Conservation (phyloP, 306 rosid genomes). For the Pueraria montana region DNA sequence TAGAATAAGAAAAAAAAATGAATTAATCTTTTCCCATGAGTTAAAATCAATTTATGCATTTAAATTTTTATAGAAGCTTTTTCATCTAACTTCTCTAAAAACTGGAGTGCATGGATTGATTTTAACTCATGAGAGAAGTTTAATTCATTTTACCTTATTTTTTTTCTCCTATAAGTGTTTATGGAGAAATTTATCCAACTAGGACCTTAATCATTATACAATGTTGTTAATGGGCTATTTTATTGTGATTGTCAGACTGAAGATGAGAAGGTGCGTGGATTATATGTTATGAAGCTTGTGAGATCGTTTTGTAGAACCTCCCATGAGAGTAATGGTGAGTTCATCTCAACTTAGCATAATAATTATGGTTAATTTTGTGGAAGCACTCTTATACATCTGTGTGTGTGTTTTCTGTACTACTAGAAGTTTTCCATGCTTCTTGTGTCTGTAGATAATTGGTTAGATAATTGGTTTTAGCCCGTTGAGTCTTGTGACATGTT, state of each 20-base stretch:
- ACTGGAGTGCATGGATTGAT: not conserved
- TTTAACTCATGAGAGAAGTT: not conserved
- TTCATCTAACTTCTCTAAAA: not conserved
- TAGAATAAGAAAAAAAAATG: not conserved
- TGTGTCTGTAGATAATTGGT: constrained; percentile 6
- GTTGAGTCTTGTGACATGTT: constrained; percentile 2
- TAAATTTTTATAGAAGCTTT: not conserved
- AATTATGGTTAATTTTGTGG: not conserved
- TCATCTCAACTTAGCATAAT: constrained; percentile 39
- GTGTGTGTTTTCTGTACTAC: not conserved
- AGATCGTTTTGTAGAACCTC: constrained; percentile 88
- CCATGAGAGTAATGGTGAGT: constrained; percentile 70
- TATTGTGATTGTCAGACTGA: constrained; percentile 63
- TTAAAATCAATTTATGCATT: not conserved
- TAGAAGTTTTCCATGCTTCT: not conserved
- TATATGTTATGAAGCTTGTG: constrained; percentile 89
- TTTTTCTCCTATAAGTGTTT: not conserved
- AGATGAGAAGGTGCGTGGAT: constrained; percentile 87
- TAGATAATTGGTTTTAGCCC: constrained; percentile 9
- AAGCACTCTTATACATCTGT: not conserved
- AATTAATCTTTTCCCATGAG: not conserved
- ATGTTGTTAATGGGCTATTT: constrained; percentile 24
- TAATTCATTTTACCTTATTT: not conserved
- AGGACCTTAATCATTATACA: not conserved
- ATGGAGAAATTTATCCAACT: not conserved